Evolutionary conservation across 139 green algal species (phyloP).

Genomic region (Deuterostichococcus epilithicus): DNA sequence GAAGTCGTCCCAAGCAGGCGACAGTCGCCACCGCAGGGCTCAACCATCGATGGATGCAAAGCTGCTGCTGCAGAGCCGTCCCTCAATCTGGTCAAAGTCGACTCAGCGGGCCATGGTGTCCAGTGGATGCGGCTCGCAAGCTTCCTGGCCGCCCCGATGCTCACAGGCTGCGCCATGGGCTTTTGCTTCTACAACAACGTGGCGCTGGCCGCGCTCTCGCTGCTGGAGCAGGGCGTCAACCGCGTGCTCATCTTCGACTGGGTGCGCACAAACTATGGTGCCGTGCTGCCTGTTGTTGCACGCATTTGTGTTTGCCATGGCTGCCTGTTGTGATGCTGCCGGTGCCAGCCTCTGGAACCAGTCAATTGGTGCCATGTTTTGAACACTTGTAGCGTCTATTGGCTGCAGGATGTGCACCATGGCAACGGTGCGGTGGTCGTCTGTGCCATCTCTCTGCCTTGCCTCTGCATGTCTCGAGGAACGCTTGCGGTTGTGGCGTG

Average conservation of each 20-base stretch:
- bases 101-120: too few species aligned
- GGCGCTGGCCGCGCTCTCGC: conserved; percentile 39
- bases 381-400: background rate
- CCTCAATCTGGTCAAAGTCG: too few species aligned
- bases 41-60: background rate
- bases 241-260: conserved; percentile 74
- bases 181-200: conserved; percentile 81
- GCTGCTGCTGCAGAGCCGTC: background rate
- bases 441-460: background rate
- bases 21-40: too few species aligned
- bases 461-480: background rate
- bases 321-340: conserved; percentile 15
- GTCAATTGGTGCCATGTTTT: too few species aligned
- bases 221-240: conserved; percentile 32
- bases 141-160: background rate
- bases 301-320: conserved; percentile 20
- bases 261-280: conserved; percentile 56
- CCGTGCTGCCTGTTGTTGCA: background rate
- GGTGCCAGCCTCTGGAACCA: conserved; percentile 19
- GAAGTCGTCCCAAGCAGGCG: too few species aligned
- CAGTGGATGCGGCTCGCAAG: background rate
- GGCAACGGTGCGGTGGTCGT: conserved; percentile 47
- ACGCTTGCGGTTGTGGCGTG: too few species aligned
- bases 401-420: conserved; percentile 60
- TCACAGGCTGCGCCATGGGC: conserved; percentile 37